Base-by-base conservation (phyloP, 1,139 yeast species). In the Yamadazyma blattariae region DNA sequence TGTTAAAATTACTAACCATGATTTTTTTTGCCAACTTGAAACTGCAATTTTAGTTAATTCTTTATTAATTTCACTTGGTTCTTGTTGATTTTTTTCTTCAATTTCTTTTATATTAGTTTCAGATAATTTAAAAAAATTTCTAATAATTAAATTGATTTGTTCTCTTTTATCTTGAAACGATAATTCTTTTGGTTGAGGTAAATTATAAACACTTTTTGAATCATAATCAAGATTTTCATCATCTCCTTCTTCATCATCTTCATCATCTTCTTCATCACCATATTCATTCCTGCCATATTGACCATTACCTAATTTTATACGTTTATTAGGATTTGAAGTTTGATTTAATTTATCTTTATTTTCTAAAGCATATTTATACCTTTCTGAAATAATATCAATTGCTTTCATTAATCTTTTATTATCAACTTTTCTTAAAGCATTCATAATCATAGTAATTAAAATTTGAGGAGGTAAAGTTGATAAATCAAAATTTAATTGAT, bases 1-100 rank as follows among this genome's bases (percentile, higher is more conserved):
- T 1, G 89, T 77, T 26, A 88, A 64, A n/a, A 90, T 54, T 9
- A 81, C 66, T 13, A 86, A 61, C 96, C 96, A 88, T 1, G 92
- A 79, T 45, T 80, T 82, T 37, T 74, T 73, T 32, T 73, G 75
- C 90, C 92, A 84, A 24, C 74, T 65, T 16, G 71, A 61, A 20
- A 79, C 75, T 3, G 84, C 85, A 9, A 77, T 68, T 40, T 69
- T 75, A 2, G 74, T 66, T 30, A 79, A 61, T 41, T 71, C 74
- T 15, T 58, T 53, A 37, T 37, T 65, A 22, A 51, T 57, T 14
- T 46, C 52, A 22, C 40, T 42, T 2, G 32, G 35, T 14, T 36
- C 39, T 1, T 39, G 45, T 4, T 43, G 50, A 14, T 44, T 45
- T 7, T 41, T 39, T 12, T 50, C 55, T 2, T 50, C 56, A 7